Conservation (phyloP, 75 land plant species). For the Gnetum montanum region DNA sequence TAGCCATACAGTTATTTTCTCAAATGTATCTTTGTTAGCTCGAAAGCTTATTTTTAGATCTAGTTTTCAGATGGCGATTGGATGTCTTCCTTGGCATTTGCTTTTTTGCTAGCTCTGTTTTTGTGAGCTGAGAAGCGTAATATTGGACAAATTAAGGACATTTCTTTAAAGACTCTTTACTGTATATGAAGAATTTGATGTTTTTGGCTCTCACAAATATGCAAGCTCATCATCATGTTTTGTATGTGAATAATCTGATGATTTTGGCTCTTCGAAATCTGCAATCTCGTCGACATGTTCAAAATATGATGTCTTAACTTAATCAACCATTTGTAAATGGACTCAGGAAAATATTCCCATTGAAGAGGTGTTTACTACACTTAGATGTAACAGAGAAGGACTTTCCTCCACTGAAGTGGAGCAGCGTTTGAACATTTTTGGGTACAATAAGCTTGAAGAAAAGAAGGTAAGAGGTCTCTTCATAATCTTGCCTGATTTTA, state of each 20-base stretch:
- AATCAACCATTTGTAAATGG: background rate
- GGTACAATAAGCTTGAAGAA: conserved; percentile 67
- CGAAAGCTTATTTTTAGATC: too few species aligned
- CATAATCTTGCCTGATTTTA: background rate
- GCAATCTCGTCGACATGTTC: background rate
- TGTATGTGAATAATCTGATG: background rate
- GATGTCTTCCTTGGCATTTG: too few species aligned
- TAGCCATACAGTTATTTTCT: too few species aligned
- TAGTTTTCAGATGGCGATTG: too few species aligned
- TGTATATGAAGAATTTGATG: background rate
- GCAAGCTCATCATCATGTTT: background rate
- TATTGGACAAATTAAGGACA: too few species aligned
- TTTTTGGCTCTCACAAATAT: background rate
- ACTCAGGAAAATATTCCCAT: conserved; percentile 56
- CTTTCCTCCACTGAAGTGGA: conserved; percentile 29
- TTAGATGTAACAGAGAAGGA: conserved; percentile 49
- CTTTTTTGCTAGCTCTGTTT: too few species aligned
- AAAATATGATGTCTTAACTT: background rate
- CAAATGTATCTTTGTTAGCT: background rate
- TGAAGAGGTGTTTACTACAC: conserved; percentile 53
- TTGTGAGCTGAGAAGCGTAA: too few species aligned
- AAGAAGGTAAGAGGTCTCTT: conserved; percentile 31
- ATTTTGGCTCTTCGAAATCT: background rate
- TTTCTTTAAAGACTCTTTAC: background rate
- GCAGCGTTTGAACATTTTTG: conserved; percentile 44